phyloP scores from a whole-genome alignment of 768 basidiomycete genomes.

The Hypholoma sublateritium region DNA sequence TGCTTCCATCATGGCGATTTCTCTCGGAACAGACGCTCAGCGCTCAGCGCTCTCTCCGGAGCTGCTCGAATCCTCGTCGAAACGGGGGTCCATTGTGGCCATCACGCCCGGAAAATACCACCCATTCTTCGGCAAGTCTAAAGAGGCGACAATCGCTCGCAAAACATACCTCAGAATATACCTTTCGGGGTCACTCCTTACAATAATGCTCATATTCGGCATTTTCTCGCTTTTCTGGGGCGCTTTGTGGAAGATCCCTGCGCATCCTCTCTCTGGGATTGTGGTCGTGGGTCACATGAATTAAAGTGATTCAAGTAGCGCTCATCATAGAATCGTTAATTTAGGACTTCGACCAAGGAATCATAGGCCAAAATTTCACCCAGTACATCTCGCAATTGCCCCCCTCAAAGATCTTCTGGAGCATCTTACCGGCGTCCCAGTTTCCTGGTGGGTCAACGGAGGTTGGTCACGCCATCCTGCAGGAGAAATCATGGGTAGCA shows the following conservation, averaged over 20 bases:
- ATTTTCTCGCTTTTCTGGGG: conserved; percentile 64
- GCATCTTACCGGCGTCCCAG: conserved; percentile 32
- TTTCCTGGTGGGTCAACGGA: conserved; percentile 46
- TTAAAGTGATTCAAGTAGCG: background rate
- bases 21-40: background rate
- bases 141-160: conserved; percentile 28
- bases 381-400: conserved; percentile 32
- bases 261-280: conserved; percentile 47
- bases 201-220: conserved; percentile 43
- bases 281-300: conserved; percentile 45
- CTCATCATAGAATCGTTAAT: background rate
- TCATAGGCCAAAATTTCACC: conserved; percentile 47
- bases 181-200: conserved; percentile 30
- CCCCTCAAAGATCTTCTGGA: conserved; percentile 44
- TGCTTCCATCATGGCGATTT: background rate
- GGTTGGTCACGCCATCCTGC: conserved; percentile 40
- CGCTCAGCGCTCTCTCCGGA: background rate
- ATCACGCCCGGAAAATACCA: background rate
- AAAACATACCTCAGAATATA: conserved; percentile 45
- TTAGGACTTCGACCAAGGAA: conserved; percentile 62
- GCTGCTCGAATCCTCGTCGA: background rate
- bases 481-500: conserved; percentile 55
- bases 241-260: conserved; percentile 44
- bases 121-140: conserved; percentile 28
- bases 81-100: background rate